Conservation (phyloP, 2,329 filamentous ascomycete species). For the Dichotomopilus funicola region DNA sequence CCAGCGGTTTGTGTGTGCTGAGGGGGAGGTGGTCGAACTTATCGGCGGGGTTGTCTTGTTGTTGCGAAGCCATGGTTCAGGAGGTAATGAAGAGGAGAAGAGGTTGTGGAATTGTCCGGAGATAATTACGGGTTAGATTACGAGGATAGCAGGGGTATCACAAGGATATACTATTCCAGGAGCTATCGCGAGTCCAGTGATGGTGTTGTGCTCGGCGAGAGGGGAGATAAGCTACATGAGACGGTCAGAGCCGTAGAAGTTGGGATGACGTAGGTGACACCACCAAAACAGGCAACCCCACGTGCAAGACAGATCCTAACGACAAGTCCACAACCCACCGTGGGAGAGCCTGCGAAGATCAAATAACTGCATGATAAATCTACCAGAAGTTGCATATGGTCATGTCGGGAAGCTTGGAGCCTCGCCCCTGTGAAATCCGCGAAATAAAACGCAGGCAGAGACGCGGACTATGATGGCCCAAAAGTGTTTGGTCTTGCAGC, state of each 20-base stretch:
- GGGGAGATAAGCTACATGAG: too few relatives aligned
- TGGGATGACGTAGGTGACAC: too few relatives aligned
- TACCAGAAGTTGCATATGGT: too few relatives aligned
- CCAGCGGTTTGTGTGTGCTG: constrained; percentile 42
- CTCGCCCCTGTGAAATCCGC: constrained; percentile 25
- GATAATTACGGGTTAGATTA: too few relatives aligned
- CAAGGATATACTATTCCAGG: too few relatives aligned
- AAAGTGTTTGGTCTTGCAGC: constrained; percentile 26
- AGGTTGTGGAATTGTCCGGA: background rate
- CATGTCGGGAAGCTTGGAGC: constrained; percentile 25
- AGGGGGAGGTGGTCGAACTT: constrained; percentile 41
- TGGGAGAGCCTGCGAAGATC: background rate
- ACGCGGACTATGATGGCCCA: constrained; percentile 33
- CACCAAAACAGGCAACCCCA: too few relatives aligned
- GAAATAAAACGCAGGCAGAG: constrained; percentile 19
- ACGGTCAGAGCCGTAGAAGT: too few relatives aligned
- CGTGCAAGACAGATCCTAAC: too few relatives aligned
- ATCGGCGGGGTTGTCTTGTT: constrained; percentile 10
- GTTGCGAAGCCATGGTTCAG: background rate
- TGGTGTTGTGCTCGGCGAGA: too few relatives aligned
- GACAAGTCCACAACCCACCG: background rate
- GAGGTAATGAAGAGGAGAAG: too few relatives aligned
- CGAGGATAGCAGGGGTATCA: too few relatives aligned
- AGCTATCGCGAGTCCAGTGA: too few relatives aligned
- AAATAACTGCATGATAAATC: background rate